Conservation (phyloP, 176 grass and related monocot species). For the Lolium perenne region DNA sequence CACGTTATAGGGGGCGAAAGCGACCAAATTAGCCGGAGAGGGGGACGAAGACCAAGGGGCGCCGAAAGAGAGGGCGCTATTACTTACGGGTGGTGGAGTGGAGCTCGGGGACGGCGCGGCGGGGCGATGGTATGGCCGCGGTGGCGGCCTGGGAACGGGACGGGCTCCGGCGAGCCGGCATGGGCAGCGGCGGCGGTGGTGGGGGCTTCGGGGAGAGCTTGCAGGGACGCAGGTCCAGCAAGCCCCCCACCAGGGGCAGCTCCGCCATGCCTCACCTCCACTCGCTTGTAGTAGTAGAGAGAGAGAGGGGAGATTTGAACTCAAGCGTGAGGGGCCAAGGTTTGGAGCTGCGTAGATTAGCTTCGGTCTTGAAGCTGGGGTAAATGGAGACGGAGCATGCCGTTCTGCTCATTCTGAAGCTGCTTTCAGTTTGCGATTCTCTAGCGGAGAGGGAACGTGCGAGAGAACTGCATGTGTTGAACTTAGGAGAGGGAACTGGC, state of each 20-base stretch:
- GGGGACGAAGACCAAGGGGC: neutral
- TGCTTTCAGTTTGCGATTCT: too few species aligned
- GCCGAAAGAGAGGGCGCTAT: neutral
- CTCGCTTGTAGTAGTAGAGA: neutral
- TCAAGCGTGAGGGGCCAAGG: neutral
- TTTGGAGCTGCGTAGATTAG: neutral
- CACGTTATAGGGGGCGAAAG: neutral
- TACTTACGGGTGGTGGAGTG: slow-evolving; percentile 57
- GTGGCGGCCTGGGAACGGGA: slow-evolving; percentile 21
- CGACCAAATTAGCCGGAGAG: neutral
- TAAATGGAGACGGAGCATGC: too few species aligned
- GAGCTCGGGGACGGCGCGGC: slow-evolving; percentile 49
- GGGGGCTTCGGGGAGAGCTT: slow-evolving; percentile 51
- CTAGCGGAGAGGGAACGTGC: too few species aligned
- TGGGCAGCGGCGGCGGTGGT: neutral
- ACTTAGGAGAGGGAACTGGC: too few species aligned
- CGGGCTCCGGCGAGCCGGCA: neutral
- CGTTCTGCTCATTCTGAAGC: too few species aligned
- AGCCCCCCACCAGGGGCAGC: slow-evolving; percentile 56
- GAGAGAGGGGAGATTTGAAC: slow-evolving; percentile 32
- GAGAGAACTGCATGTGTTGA: too few species aligned
- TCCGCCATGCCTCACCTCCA: slow-evolving; percentile 62
- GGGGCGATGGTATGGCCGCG: slow-evolving; percentile 35
- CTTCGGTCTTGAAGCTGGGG: neutral
- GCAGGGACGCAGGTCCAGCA: slow-evolving; percentile 54